These are phyloP conservation scores for Cicer pinnatifidum DNA, from an alignment of 306 rosid species.

Conservation along the genomic window DNA sequence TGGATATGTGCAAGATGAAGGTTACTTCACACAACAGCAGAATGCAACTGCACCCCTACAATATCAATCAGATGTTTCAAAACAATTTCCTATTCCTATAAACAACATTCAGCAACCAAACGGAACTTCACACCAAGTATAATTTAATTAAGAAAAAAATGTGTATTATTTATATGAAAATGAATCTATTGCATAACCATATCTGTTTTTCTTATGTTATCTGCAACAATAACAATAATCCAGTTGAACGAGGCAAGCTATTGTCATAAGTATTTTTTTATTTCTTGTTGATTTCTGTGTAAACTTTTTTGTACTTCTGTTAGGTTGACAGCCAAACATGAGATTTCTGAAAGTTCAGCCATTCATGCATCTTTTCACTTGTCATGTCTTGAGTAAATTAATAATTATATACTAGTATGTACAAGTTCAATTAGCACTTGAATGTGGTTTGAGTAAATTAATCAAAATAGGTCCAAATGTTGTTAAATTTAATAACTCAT, in stretches of 20 bases:
- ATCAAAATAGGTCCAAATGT: conserved; percentile 1
- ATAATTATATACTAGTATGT: neutral
- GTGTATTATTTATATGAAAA: neutral
- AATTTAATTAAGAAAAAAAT: conserved; percentile 8
- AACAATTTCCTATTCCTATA: conserved; percentile 47
- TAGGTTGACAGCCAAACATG: neutral
- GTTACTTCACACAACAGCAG: neutral
- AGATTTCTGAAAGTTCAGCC: conserved; percentile 19
- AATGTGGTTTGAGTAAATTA: conserved; percentile 7
- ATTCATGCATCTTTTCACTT: neutral
- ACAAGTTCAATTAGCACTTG: neutral
- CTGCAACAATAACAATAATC: neutral
- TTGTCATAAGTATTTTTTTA: neutral
- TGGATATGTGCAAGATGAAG: conserved; percentile 41
- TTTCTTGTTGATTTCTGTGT: too few relatives aligned
- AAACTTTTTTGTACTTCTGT: neutral
- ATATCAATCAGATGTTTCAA: conserved; percentile 63
- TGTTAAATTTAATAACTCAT: neutral
- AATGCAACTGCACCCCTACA: conserved; percentile 50
- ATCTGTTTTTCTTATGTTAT: conserved; percentile 3
- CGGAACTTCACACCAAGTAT: conserved; percentile 50
- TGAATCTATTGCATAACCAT: conserved; percentile 29
- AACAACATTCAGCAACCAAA: conserved; percentile 52
- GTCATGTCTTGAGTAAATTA: conserved; percentile 5
- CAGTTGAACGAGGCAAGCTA: conserved; percentile 40